Base-by-base conservation (phyloP, 140 eudicot species). In the Erigeron philadelphicus region DNA sequence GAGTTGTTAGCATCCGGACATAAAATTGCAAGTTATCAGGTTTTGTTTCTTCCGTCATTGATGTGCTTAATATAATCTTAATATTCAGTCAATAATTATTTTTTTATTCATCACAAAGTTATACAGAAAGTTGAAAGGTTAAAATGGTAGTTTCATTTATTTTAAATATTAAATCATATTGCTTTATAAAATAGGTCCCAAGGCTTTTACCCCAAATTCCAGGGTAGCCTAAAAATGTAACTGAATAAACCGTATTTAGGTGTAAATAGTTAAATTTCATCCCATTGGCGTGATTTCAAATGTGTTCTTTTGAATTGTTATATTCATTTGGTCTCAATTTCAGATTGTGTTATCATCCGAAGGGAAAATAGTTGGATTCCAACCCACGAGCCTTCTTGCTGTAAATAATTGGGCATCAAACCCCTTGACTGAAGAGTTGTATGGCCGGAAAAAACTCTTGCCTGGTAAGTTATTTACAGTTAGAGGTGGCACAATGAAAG, bases 1-100 rank as follows among this genome's bases (percentile, higher is more conserved):
- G 86, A 84, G 52, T 72, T 72, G 40, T 81, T 86, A 81, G 81
- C 74, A 49, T 76, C 84, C 9, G 81, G 79, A 8, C 90, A 77
- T 71, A 88, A 86, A 68, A 83, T 86, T 68, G 96, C 92, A 62
- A 88, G 92, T 73, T 92, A 88, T 86, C 95, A 92, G 98, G 98
- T 88, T 66, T 78, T 74, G 35, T 69, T 48, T 65, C 59, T 49
- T 67, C 3, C 12, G 31, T 35, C 54, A n/a, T 53, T 70, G 42
- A n/a, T 40, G 47, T 38, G 25, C 66, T 75, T 56, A 74, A 8
- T 43, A 35, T 3, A 18, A 35, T 17, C 38, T 8, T 64, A 16
- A 16, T 64, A 2, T 31, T 38, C 11, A 1, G 13, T 7, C 4
- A 3, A 38, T 12, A 1, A 35, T 61, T 61, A 7, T n/a, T 6